A percentile compares a stretch with the other conserved stretches of the same genome.
Conservation (phyloP, 805 yeast genomes). For the Nakazawaea laoshanensis region DNA sequence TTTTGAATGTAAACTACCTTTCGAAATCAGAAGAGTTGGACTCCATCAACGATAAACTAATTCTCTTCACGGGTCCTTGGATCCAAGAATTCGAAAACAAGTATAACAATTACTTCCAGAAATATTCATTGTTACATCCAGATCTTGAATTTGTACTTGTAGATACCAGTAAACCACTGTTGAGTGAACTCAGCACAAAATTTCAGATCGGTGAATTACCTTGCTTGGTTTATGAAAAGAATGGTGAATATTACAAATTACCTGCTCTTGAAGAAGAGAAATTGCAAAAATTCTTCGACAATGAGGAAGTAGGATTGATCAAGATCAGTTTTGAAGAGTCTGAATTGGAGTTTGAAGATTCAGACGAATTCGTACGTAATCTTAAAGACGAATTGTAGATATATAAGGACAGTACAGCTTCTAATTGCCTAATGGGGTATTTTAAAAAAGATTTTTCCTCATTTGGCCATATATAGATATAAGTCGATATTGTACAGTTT, state of each 20-base stretch:
- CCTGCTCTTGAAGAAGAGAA: conserved; percentile 18
- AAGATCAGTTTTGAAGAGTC: conserved; percentile 15
- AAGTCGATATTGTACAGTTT: too few species aligned
- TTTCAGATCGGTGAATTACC: conserved; percentile 14
- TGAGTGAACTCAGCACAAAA: conserved; percentile 20
- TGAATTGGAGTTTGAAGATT: conserved; percentile 20
- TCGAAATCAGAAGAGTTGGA: conserved; percentile 7
- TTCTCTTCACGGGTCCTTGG: conserved; percentile 30
- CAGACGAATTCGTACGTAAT: too few species aligned
- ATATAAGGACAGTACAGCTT: too few species aligned
- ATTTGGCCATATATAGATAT: too few species aligned
- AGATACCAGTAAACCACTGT: conserved; percentile 22
- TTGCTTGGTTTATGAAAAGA: conserved; percentile 6
- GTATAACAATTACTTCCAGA: conserved; percentile 22
- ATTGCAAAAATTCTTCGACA: conserved; percentile 19
- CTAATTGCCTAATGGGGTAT: too few species aligned
- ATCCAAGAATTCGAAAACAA: conserved; percentile 22
- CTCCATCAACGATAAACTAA: conserved; percentile 16
- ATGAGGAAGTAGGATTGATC: conserved; percentile 23
- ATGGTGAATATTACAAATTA: conserved; percentile 8
- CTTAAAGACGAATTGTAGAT: conserved; percentile 13
- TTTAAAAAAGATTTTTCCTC: too few species aligned
- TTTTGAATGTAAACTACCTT: conserved; percentile 11
- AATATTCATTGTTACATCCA: conserved; percentile 17
- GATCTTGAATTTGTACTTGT: conserved; percentile 21